Base-by-base conservation (phyloP, 1,284 basidiomycete genomes). In the Rhodotorula sp. region DNA sequence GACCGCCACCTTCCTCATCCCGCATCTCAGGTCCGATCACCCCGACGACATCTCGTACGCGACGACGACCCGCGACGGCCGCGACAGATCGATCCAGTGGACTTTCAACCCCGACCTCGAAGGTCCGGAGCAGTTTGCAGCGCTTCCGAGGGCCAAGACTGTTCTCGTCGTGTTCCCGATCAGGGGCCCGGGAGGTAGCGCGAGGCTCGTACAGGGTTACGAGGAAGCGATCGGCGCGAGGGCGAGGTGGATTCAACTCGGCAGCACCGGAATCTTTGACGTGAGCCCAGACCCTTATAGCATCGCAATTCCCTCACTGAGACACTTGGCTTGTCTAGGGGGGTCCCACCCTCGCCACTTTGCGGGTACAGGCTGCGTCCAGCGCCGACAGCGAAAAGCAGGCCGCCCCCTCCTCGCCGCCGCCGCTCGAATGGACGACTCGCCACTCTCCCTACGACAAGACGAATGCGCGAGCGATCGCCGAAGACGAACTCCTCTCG, bases 161-260 rank as follows among this genome's bases (percentile, higher is more conserved):
- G 83, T 89, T 6, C 79, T 89, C 29, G 84, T 89, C 61, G 85
- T 86, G 12, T 90, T 89, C 75, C 87, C 87, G 0, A 85, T 88
- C 67, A 81, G 79, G 30, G 80, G 80, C 26, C 69, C 71, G 60
- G 86, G 85, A 15, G 85, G 83, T 5, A 83, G 84, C 4, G 76
- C 78, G 70, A 69, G 73, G 46, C 76, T 84, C 14, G 80, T 84
- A 3, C 56, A 72, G 53, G 74, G 78, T 12, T 84, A 77, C 59
- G 80, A 81, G 62, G 65, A 59, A n/a, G 55, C 56, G 7, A 71
- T 75, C 30, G 61, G 61, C 8, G 42, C n/a, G n/a, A 63, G 48
- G 24, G 75, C 66, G 42, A 72, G 80, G 48, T 87, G 86, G 76
- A 84, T 88, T 49, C 86, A 87, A 77, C 81, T 88, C n/a, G 87